phyloP scores from a whole-genome alignment of 306 rosid genomes.

The Quercus rubra region DNA sequence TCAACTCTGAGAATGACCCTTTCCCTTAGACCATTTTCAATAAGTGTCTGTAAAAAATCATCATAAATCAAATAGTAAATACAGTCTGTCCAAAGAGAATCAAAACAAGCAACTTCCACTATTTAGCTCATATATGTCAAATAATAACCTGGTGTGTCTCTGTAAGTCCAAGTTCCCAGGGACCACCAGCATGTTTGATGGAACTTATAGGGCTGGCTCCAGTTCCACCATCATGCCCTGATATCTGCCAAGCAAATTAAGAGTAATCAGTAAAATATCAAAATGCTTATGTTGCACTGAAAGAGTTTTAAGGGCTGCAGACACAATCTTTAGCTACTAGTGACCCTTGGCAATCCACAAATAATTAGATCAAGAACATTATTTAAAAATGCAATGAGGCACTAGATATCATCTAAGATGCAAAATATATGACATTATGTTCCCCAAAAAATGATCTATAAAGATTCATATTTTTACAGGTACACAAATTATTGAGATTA shows the following conservation, averaged over 20 bases:
- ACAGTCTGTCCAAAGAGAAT: conserved; percentile 7
- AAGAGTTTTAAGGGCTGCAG: background rate
- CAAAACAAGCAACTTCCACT: conserved; percentile 15
- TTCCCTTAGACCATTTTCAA: conserved; percentile 91
- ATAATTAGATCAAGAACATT: background rate
- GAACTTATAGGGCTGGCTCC: conserved; percentile 99
- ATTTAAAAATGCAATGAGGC: background rate
- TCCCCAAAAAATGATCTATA: background rate
- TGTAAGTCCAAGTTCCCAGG: conserved; percentile 98
- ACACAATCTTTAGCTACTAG: background rate
- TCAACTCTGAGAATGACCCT: conserved; percentile 97
- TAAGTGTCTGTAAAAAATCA: conserved; percentile 59
- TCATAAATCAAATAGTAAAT: conserved; percentile 22
- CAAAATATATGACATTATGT: background rate
- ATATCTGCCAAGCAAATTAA: conserved; percentile 53
- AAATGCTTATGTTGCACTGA: background rate
- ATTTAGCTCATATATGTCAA: conserved; percentile 19
- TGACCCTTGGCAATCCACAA: background rate
- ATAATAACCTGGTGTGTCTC: conserved; percentile 90
- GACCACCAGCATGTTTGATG: conserved; percentile 99
- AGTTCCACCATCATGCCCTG: conserved; percentile 98
- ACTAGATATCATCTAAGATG: background rate
- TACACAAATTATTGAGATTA: background rate
- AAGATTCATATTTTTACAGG: background rate
- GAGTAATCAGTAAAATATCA: background rate